Evolutionary conservation across 257 asterid species (phyloP).

Genomic region (Nicotiana undulata): DNA sequence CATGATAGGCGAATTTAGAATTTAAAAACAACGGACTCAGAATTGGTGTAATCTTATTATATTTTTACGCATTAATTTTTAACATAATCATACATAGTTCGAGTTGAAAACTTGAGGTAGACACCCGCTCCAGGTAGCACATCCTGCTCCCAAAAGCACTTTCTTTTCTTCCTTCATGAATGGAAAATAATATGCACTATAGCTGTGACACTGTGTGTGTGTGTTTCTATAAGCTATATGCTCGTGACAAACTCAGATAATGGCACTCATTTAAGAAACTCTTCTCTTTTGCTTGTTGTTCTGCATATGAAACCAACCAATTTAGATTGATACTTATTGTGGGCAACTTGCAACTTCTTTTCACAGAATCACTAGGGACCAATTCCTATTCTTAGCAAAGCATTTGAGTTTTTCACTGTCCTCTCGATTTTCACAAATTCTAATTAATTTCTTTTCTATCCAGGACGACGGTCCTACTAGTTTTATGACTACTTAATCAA

Average conservation of each 20-base stretch:
- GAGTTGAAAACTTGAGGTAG: no score
- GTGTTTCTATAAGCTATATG: neutral
- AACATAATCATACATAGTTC: no score
- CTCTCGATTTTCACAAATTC: neutral
- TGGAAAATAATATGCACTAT: neutral
- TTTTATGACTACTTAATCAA: neutral
- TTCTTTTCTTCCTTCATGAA: neutral
- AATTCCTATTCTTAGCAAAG: neutral
- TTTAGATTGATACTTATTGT: neutral
- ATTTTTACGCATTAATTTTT: neutral
- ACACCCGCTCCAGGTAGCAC: neutral
- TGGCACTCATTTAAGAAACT: slow-evolving; percentile 8
- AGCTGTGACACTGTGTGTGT: neutral
- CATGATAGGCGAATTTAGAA: neutral
- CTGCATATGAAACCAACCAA: slow-evolving; percentile 4
- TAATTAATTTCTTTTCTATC: neutral
- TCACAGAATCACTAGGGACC: neutral
- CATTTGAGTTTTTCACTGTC: neutral
- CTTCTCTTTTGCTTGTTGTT: neutral
- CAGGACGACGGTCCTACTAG: neutral
- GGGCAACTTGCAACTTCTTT: neutral
- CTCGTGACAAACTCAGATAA: slow-evolving; percentile 6
- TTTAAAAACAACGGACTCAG: neutral
- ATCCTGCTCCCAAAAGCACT: neutral
- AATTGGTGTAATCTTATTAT: neutral